Conservation (phyloP, 768 basidiomycete genomes). For the Suillus sp. region DNA sequence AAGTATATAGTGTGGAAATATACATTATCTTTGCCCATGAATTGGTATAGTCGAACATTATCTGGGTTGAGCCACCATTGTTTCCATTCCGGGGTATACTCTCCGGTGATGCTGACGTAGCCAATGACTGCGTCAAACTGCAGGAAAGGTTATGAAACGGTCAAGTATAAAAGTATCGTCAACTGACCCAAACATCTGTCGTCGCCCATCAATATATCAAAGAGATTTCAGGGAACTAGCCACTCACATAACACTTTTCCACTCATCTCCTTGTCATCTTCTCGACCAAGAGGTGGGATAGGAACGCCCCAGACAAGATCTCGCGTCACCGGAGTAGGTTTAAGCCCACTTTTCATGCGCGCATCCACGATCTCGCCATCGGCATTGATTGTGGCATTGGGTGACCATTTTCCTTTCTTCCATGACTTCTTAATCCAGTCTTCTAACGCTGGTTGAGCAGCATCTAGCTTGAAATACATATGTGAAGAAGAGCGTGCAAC, state of each 20-base stretch:
- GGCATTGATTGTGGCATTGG: conserved; percentile 85
- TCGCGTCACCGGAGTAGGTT: conserved; percentile 89
- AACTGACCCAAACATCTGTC: conserved; percentile 89
- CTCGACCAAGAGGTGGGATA: conserved; percentile 71
- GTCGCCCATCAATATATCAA: conserved; percentile 11
- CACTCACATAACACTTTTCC: conserved; percentile 93
- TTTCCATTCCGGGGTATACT: conserved; percentile 92
- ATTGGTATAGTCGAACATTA: conserved; percentile 91
- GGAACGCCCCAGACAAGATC: conserved; percentile 97
- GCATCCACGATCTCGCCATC: conserved; percentile 91
- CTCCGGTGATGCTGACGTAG: conserved; percentile 96
- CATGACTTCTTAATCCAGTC: conserved; percentile 85
- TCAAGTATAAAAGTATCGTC: not conserved
- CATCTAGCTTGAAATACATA: conserved; percentile 89
- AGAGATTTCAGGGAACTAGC: conserved; percentile 4
- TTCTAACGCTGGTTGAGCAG: conserved; percentile 78
- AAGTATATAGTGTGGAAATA: conserved; percentile 98
- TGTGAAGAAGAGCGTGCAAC: conserved; percentile 79
- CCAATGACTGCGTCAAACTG: conserved; percentile 98
- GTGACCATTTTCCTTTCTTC: conserved; percentile 87
- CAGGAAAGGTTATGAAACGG: conserved; percentile 13
- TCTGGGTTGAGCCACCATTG: conserved; percentile 96
- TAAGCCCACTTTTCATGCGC: conserved; percentile 80
- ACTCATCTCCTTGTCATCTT: conserved; percentile 82
- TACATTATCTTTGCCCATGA: conserved; percentile 99